These are phyloP conservation scores for Trichoderma citrinoviride DNA, from an alignment of 2,329 filamentous ascomycete species.

Conservation along the genomic window DNA sequence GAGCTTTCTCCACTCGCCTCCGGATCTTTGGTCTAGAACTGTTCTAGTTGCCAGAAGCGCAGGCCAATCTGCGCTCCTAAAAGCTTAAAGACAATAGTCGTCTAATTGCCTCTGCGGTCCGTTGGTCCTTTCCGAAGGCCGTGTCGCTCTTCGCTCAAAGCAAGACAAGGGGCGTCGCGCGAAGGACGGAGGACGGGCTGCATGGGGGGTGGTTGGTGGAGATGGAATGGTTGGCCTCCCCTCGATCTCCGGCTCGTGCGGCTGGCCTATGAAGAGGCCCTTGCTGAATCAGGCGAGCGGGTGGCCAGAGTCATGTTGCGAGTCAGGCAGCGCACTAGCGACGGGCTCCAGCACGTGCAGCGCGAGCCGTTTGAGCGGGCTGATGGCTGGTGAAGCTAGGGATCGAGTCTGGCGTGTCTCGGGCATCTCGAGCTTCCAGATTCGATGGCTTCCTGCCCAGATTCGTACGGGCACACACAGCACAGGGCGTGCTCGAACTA, in stretches of 20 bases:
- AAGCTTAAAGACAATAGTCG: conserved; percentile 4
- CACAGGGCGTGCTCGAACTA: background rate
- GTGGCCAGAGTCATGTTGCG: background rate
- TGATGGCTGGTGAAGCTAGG: background rate
- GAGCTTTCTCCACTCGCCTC: background rate
- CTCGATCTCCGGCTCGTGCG: background rate
- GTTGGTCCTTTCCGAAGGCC: background rate
- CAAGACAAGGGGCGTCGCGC: conserved; percentile 16
- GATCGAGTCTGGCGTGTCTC: background rate
- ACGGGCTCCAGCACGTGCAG: background rate
- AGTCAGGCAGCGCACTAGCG: conserved; percentile 18
- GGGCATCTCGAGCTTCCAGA: background rate
- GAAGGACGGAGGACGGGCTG: conserved; percentile 2
- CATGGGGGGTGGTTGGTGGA: conserved; percentile 20
- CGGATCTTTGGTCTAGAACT: conserved; percentile 2
- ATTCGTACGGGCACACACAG: background rate
- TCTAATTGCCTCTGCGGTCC: background rate
- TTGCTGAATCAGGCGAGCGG: conserved; percentile 17
- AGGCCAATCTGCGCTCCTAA: background rate
- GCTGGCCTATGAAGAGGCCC: conserved; percentile 10
- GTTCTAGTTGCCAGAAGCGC: background rate
- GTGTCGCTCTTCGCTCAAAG: background rate
- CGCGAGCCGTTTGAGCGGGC: background rate
- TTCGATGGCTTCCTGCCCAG: background rate
- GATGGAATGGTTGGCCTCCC: conserved; percentile 10